phyloP scores from a whole-genome alignment of 495 filamentous ascomycete species.

The Clohesyomyces aquaticus region DNA sequence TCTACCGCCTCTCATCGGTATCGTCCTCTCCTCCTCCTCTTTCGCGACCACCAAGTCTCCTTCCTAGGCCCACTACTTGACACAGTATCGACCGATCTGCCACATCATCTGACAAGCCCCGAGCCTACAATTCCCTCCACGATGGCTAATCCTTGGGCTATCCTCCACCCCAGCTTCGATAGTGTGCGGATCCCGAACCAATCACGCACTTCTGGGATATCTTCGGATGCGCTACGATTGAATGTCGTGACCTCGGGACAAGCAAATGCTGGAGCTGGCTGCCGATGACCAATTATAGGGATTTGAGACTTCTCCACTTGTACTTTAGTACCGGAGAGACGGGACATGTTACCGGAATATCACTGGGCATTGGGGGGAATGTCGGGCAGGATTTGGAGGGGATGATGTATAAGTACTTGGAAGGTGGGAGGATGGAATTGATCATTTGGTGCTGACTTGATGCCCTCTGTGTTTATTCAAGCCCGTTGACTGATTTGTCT shows the following conservation, averaged over 20 bases:
- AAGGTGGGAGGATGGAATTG: too few relatives aligned
- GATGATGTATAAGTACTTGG: neutral
- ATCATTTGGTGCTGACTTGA: too few relatives aligned
- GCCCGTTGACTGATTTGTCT: neutral
- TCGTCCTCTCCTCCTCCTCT: neutral
- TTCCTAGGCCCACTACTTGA: too few relatives aligned
- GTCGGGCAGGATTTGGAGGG: neutral
- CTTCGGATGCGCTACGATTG: slow-evolving; percentile 18
- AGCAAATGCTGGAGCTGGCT: neutral
- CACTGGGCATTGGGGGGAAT: too few relatives aligned
- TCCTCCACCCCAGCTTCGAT: too few relatives aligned
- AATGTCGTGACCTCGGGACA: too few relatives aligned
- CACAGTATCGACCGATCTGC: neutral
- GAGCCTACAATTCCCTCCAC: neutral
- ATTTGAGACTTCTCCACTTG: too few relatives aligned
- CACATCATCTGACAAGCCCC: neutral
- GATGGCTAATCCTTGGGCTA: slow-evolving; percentile 7
- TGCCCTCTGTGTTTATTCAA: too few relatives aligned
- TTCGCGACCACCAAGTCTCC: neutral
- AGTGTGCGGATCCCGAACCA: too few relatives aligned
- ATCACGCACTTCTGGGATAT: neutral
- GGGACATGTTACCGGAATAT: neutral
- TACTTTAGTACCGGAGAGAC: neutral
- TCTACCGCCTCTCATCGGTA: too few relatives aligned
- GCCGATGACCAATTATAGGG: slow-evolving; percentile 9